Evolutionary conservation across 129 eudicot genomes (phyloP).

Genomic region (Lonicera japonica): DNA sequence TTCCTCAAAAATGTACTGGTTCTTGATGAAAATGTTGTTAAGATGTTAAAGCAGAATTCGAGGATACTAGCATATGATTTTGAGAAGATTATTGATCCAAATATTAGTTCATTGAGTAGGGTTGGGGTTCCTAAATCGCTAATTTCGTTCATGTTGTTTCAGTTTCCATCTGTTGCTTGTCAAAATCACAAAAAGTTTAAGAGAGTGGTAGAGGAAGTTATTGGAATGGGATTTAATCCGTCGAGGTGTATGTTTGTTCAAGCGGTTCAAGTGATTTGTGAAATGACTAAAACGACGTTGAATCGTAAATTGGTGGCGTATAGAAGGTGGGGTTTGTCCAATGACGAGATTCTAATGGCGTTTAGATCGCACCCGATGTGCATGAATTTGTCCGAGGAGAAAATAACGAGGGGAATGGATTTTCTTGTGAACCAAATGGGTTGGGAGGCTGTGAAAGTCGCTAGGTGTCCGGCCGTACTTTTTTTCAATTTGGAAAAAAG

Average conservation of each 20-base stretch:
- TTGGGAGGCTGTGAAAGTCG: neutral
- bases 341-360: neutral
- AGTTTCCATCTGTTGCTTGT: neutral
- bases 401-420: constrained; percentile 2
- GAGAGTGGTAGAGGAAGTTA: neutral
- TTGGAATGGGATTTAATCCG: constrained; percentile 1
- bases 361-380: neutral
- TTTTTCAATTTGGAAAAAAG: neutral
- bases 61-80: neutral
- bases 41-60: neutral
- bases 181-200: neutral
- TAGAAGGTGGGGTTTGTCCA: constrained; percentile 3
- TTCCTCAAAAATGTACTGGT: constrained; percentile 10
- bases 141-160: neutral
- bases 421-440: neutral
- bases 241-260: neutral
- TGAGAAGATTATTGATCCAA: neutral
- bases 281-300: neutral
- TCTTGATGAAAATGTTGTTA: constrained; percentile 8
- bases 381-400: neutral
- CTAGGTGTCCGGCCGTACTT: neutral
- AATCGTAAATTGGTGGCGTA: neutral
- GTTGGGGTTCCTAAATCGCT: neutral
- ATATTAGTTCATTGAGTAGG: neutral
- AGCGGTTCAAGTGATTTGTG: neutral